These are phyloP conservation scores for Fraxinus greggii DNA, from an alignment of 305 asterid species.

Conservation along the genomic window DNA sequence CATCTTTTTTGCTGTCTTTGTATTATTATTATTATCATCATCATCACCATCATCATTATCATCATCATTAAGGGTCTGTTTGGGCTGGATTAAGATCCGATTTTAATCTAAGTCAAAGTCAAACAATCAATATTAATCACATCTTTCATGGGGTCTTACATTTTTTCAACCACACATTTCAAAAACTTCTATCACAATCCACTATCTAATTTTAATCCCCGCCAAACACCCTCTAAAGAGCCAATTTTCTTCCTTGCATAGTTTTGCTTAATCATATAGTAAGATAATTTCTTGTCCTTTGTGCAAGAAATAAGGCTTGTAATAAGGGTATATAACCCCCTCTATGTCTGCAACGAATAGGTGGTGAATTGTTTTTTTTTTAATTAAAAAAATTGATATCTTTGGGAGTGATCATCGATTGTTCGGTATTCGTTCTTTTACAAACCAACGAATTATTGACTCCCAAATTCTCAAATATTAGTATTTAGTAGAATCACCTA, in stretches of 20 bases:
- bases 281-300: background rate
- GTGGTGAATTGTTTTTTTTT: background rate
- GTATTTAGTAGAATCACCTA: background rate
- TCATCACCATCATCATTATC: no score
- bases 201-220: no score
- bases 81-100: no score
- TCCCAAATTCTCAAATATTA: background rate
- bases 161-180: no score
- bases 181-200: no score
- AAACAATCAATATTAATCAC: no score
- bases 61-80: no score
- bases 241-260: background rate
- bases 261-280: background rate
- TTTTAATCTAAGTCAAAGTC: no score
- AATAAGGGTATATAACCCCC: background rate
- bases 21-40: background rate
- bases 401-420: background rate
- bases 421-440: background rate
- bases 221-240: no score
- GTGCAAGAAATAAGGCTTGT: background rate
- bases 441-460: background rate
- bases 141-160: no score
- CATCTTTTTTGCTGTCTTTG: background rate
- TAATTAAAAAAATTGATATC: background rate
- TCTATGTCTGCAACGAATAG: background rate